Evolutionary conservation across 495 filamentous ascomycete species (phyloP).

Genomic region (Hypoxylon fuscum): DNA sequence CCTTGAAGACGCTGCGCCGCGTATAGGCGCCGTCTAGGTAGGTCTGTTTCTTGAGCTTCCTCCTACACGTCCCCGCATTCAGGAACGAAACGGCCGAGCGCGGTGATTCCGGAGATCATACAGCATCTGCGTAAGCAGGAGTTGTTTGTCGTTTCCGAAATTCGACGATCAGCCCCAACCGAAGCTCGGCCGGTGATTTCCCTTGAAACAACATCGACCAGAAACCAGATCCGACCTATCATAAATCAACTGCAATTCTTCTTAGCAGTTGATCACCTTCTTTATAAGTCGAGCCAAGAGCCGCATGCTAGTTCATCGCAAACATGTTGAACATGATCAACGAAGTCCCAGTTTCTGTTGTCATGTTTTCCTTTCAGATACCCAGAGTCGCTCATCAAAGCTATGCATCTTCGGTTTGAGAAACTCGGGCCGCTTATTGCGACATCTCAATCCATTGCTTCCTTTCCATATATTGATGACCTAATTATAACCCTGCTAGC

Average conservation of each 20-base stretch:
- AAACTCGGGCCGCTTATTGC: constrained; percentile 6
- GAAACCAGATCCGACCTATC: constrained; percentile 1
- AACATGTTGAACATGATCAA: too few species aligned
- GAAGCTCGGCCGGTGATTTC: constrained; percentile 9
- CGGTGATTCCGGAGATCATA: constrained; percentile 32
- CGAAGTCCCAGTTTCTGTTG: not conserved
- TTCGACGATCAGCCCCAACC: constrained; percentile 14
- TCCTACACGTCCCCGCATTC: constrained; percentile 1
- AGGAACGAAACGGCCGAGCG: too few species aligned
- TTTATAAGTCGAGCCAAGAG: not conserved
- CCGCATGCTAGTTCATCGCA: not conserved
- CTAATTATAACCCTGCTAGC: constrained; percentile 17
- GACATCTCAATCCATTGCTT: not conserved
- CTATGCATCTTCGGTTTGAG: not conserved
- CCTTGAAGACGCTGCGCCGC: not conserved
- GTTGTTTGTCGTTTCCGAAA: constrained; percentile 30
- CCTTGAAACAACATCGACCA: constrained; percentile 26
- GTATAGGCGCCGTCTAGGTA: not conserved
- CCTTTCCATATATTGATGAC: not conserved
- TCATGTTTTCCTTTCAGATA: not conserved
- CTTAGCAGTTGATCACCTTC: not conserved
- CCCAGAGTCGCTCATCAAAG: not conserved
- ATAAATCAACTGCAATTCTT: not conserved
- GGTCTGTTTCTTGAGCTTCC: not conserved
- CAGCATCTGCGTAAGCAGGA: constrained; percentile 27